phyloP scores from a whole-genome alignment of 2,329 filamentous ascomycete species.

The Hymenoscyphus repandus region DNA sequence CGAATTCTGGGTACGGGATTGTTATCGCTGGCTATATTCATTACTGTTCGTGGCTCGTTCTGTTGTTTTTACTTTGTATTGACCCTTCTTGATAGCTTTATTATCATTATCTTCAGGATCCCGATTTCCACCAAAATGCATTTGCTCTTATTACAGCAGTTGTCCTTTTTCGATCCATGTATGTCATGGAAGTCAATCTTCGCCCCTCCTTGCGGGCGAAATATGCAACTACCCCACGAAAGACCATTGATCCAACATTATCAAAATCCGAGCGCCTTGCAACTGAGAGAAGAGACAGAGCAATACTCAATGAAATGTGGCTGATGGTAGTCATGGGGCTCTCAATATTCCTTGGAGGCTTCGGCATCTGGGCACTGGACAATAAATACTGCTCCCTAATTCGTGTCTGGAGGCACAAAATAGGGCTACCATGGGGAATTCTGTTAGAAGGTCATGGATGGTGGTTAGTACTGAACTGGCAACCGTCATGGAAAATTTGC shows the following conservation, averaged over 20 bases:
- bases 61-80: constrained; percentile 47
- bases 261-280: constrained; percentile 46
- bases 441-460: constrained; percentile 68
- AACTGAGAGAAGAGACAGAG: constrained; percentile 49
- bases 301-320: constrained; percentile 64
- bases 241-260: constrained; percentile 45
- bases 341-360: constrained; percentile 59
- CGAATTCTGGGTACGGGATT: constrained; percentile 46
- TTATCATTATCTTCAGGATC: constrained; percentile 70
- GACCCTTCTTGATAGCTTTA: constrained; percentile 39
- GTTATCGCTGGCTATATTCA: constrained; percentile 48
- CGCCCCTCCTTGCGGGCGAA: constrained; percentile 43
- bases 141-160: constrained; percentile 58
- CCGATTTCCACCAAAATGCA: constrained; percentile 66
- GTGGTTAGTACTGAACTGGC: constrained; percentile 46
- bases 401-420: constrained; percentile 48
- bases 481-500: not conserved
- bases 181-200: constrained; percentile 62
- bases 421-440: constrained; percentile 68
- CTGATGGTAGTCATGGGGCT: constrained; percentile 56
- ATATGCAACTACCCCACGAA: constrained; percentile 37
- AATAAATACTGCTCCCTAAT: constrained; percentile 50
- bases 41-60: constrained; percentile 39
- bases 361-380: constrained; percentile 63
- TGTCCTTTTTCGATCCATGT: constrained; percentile 54